These are phyloP conservation scores for Coemansia sp. DNA, from an alignment of 192 early-diverging fungal genomes.

Conservation along the genomic window DNA sequence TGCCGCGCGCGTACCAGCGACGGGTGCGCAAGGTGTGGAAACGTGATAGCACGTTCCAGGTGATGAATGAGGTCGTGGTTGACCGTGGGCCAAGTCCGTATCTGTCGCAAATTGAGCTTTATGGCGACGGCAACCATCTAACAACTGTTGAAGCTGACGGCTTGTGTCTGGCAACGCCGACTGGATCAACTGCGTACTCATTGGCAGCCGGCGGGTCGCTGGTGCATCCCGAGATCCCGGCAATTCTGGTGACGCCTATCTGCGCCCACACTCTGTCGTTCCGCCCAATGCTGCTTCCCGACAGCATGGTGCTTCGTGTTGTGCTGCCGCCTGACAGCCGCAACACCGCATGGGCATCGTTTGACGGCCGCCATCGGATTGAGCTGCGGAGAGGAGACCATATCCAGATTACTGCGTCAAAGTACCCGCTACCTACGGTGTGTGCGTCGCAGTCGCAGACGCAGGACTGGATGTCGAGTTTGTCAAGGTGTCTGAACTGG, in stretches of 20 bases:
- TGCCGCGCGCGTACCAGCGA: conserved; percentile 54
- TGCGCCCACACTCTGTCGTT: conserved; percentile 93
- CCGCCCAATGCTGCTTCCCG: conserved; percentile 94
- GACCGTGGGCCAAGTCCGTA: conserved; percentile 93
- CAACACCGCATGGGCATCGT: conserved; percentile 88
- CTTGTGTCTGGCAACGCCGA: conserved; percentile 90
- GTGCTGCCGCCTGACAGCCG: conserved; percentile 80
- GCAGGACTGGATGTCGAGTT: conserved; percentile 88
- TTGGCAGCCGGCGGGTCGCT: conserved; percentile 93
- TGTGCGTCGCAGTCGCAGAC: conserved; percentile 66
- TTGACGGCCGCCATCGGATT: conserved; percentile 91
- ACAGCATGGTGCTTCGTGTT: conserved; percentile 86
- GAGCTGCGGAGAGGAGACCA: conserved; percentile 86
- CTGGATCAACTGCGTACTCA: conserved; percentile 87
- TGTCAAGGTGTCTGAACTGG: conserved; percentile 87
- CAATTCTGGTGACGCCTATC: conserved; percentile 89
- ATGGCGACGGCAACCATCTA: conserved; percentile 83
- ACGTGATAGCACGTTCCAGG: conserved; percentile 73
- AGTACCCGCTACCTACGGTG: conserved; percentile 86
- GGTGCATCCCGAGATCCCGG: conserved; percentile 93
- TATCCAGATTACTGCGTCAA: conserved; percentile 80
- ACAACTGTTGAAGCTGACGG: conserved; percentile 98
- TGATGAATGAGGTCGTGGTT: conserved; percentile 93
- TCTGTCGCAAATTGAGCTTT: conserved; percentile 82
- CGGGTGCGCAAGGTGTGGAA: conserved; percentile 50